A percentile compares a stretch with the other conserved stretches of the same genome.
These are phyloP conservation scores for Boletus barrowsii DNA, from an alignment of 768 basidiomycete genomes.

Conservation along the genomic window DNA sequence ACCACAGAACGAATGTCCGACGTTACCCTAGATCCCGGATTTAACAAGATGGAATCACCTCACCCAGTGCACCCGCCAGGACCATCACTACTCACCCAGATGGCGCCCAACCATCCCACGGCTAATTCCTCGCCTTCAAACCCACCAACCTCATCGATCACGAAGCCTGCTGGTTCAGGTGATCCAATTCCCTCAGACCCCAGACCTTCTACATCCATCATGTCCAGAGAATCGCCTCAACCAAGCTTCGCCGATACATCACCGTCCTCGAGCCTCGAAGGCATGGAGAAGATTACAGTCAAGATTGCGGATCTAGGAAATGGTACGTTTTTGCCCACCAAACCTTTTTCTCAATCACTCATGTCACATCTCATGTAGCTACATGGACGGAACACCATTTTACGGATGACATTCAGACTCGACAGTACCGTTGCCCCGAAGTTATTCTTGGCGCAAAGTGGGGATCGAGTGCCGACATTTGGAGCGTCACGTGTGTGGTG, in stretches of 20 bases:
- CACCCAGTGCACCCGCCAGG: conserved; percentile 44
- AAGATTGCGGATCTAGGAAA: conserved; percentile 99
- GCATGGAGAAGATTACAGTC: conserved; percentile 79
- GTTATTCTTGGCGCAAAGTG: conserved; percentile 96
- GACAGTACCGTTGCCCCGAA: conserved; percentile 97
- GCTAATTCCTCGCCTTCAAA: conserved; percentile 22
- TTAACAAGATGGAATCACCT: conserved; percentile 38
- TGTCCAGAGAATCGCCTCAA: conserved; percentile 29
- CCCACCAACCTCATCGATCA: conserved; percentile 26
- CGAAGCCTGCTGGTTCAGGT: conserved; percentile 21
- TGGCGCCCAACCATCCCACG: conserved; percentile 42
- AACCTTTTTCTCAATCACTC: neutral
- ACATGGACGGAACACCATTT: conserved; percentile 95
- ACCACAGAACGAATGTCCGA: conserved; percentile 51
- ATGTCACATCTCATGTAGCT: conserved; percentile 35
- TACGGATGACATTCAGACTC: conserved; percentile 97
- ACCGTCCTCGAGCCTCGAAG: conserved; percentile 33
- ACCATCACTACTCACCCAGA: conserved; percentile 73
- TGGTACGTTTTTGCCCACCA: conserved; percentile 44
- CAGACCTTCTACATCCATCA: conserved; percentile 27
- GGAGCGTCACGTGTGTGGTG: conserved; percentile 95
- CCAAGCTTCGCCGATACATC: conserved; percentile 25
- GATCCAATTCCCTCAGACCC: conserved; percentile 16
- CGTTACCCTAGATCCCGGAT: conserved; percentile 41
- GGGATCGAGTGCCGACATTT: conserved; percentile 93